Conservation (phyloP, 2,329 filamentous ascomycete genomes). For the Ceratocystis cacaofunesta region DNA sequence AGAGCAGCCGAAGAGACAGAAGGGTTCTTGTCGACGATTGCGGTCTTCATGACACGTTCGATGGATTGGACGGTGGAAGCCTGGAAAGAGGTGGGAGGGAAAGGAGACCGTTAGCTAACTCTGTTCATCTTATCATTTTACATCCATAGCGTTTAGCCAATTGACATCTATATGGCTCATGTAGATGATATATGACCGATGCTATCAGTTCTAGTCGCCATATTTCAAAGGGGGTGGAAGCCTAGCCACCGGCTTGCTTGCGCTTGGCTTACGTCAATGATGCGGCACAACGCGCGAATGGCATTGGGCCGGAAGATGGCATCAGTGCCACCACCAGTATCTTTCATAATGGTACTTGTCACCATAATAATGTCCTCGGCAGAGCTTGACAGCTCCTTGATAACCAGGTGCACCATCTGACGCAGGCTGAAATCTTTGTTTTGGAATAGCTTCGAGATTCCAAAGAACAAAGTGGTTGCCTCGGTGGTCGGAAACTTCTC, state of each 20-base stretch:
- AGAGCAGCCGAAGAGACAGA: slow-evolving; percentile 92
- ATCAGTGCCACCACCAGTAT: slow-evolving; percentile 88
- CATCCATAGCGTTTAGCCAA: no score
- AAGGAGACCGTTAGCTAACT: no score
- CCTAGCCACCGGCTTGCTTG: background rate
- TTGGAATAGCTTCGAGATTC: slow-evolving; percentile 97
- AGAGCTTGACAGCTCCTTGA: slow-evolving; percentile 91
- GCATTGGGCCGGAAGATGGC: slow-evolving; percentile 90
- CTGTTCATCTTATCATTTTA: no score
- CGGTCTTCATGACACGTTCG: slow-evolving; percentile 96
- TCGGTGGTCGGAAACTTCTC: slow-evolving; percentile 95
- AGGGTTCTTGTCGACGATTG: slow-evolving; percentile 96
- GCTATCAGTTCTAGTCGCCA: background rate
- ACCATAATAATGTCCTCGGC: slow-evolving; percentile 99
- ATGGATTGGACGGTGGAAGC: slow-evolving; percentile 93
- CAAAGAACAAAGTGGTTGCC: slow-evolving; percentile 95
- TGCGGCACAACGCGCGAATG: slow-evolving; percentile 85
- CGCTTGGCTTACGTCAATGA: slow-evolving; percentile 62
- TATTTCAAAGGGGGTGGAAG: no score
- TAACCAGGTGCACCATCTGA: slow-evolving; percentile 96
- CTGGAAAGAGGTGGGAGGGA: slow-evolving; percentile 29
- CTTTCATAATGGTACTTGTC: slow-evolving; percentile 99
- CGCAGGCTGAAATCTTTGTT: slow-evolving; percentile 96
- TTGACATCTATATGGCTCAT: no score
- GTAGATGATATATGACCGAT: no score